phyloP scores from a whole-genome alignment of 2,329 filamentous ascomycete species.

The Calonectria crousiana region DNA sequence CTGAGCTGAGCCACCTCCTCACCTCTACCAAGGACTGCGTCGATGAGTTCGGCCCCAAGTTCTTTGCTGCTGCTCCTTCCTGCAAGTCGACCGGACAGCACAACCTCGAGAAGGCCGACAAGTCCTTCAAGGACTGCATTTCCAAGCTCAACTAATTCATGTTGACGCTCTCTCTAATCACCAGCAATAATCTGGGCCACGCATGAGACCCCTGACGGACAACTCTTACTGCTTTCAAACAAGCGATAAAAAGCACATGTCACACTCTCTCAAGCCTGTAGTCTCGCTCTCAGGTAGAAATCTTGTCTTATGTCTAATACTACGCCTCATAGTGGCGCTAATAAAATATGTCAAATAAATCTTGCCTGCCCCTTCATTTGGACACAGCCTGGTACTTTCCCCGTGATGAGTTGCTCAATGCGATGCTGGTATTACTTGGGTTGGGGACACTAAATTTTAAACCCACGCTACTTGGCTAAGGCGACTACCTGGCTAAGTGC shows the following conservation, averaged over 20 bases:
- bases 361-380: neutral
- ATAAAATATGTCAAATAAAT: neutral
- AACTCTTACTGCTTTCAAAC: neutral
- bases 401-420: neutral
- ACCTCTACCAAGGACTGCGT: conserved; percentile 6
- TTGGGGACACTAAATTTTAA: too few species aligned
- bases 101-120: neutral
- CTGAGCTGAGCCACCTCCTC: neutral
- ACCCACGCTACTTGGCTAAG: too few species aligned
- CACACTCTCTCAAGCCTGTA: neutral
- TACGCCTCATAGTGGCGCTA: neutral
- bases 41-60: neutral
- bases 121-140: neutral
- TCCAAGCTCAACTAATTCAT: neutral
- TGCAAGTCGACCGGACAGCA: neutral
- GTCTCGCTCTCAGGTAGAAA: neutral
- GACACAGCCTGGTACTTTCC: neutral
- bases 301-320: neutral
- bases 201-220: neutral
- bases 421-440: neutral
- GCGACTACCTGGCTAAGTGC: too few species aligned
- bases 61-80: neutral
- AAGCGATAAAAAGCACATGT: neutral
- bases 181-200: neutral
- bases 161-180: neutral